Evolutionary conservation across 345 rosid species (phyloP).

Genomic region (Aquilaria malaccensis): DNA sequence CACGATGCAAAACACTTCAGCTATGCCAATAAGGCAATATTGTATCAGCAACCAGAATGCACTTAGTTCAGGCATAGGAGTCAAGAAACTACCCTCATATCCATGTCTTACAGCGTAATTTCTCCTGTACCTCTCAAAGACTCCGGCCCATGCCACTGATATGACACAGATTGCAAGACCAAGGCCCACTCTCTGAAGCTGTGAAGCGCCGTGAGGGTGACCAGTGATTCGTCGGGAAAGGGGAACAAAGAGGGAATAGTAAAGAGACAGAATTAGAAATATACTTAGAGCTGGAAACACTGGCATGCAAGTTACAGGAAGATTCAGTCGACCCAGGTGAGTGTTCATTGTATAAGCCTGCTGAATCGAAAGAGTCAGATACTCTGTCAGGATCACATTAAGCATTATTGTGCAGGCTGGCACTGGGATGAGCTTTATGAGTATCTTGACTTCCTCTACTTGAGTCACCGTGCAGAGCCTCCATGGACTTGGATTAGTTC

Average conservation of each 20-base stretch:
- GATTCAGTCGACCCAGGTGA: slow-evolving; percentile 56
- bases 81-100: slow-evolving; percentile 41
- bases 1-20: slow-evolving; percentile 82
- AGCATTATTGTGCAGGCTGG: slow-evolving; percentile 77
- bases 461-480: slow-evolving; percentile 88
- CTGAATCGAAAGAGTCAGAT: slow-evolving; percentile 80
- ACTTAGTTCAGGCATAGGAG: slow-evolving; percentile 56
- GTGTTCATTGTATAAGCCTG: slow-evolving; percentile 84
- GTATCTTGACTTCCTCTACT: slow-evolving; percentile 90
- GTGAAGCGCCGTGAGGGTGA: slow-evolving; percentile 88
- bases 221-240: slow-evolving; percentile 65
- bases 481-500: slow-evolving; percentile 63
- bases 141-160: slow-evolving; percentile 69
- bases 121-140: slow-evolving; percentile 72
- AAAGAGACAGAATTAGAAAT: slow-evolving; percentile 64
- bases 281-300: slow-evolving; percentile 90
- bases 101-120: slow-evolving; percentile 61
- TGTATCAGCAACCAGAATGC: slow-evolving; percentile 86
- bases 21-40: slow-evolving; percentile 80
- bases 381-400: slow-evolving; percentile 58
- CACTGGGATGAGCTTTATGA: slow-evolving; percentile 63
- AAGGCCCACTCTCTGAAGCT: slow-evolving; percentile 87
- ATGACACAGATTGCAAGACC: slow-evolving; percentile 64
- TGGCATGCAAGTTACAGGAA: slow-evolving; percentile 91
- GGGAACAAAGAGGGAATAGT: slow-evolving; percentile 70